These are phyloP conservation scores for Hygrophila difformis DNA, from an alignment of 257 asterid genomes.

Conservation along the genomic window DNA sequence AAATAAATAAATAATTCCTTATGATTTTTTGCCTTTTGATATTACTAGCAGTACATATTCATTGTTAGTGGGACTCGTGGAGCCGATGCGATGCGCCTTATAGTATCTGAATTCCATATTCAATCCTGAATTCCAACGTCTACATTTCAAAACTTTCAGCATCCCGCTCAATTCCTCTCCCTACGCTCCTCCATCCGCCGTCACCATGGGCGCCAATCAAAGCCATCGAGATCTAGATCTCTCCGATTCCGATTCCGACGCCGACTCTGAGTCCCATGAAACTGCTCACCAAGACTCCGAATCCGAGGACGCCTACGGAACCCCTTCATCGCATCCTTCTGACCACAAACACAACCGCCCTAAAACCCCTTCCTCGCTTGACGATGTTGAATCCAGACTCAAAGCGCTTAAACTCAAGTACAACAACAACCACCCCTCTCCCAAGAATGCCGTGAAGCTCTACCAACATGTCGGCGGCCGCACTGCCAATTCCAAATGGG, in stretches of 20 bases:
- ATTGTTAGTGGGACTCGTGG: too few relatives aligned
- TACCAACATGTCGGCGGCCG: conserved; percentile 44
- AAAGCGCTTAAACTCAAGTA: conserved; percentile 82
- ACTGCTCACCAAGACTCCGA: conserved; percentile 26
- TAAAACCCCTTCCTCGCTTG: conserved; percentile 59
- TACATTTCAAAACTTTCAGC: conserved; percentile 28
- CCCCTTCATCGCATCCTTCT: conserved; percentile 54
- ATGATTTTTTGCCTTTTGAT: too few relatives aligned
- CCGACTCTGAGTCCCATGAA: conserved; percentile 49
- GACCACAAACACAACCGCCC: conserved; percentile 24
- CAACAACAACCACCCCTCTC: conserved; percentile 16
- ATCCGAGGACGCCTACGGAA: conserved; percentile 38
- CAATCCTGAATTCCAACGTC: conserved; percentile 10
- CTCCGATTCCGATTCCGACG: conserved; percentile 55
- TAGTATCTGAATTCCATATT: too few relatives aligned
- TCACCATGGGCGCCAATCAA: conserved; percentile 74
- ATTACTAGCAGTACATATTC: too few relatives aligned
- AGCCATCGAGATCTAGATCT: conserved; percentile 69
- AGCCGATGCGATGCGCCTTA: too few relatives aligned
- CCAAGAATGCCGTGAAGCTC: conserved; percentile 62
- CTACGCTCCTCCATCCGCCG: conserved; percentile 14
- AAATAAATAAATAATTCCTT: too few relatives aligned
- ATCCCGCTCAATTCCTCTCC: conserved; percentile 40
- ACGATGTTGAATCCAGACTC: conserved; percentile 70
- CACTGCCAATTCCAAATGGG: conserved; percentile 63